Evolutionary conservation across 2,329 filamentous ascomycete species (phyloP).

Genomic region (Cladosporium sp.): DNA sequence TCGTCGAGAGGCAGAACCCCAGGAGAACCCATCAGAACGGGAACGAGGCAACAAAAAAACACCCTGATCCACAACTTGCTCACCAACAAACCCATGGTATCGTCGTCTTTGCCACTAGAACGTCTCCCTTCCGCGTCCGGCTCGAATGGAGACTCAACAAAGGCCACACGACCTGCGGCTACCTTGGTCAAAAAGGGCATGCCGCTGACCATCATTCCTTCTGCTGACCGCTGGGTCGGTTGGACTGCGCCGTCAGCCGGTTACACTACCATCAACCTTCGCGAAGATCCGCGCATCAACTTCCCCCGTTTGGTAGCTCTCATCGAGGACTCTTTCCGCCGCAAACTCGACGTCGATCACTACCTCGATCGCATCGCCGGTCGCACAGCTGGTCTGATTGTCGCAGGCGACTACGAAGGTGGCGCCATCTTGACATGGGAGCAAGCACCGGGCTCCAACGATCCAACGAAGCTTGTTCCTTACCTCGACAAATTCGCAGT

Average conservation of each 20-base stretch:
- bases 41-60: constrained; percentile 63
- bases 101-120: constrained; percentile 77
- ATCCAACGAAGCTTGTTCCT: constrained; percentile 65
- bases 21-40: constrained; percentile 27
- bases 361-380: constrained; percentile 78
- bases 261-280: constrained; percentile 60
- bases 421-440: constrained; percentile 96
- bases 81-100: constrained; percentile 89
- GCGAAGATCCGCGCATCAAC: constrained; percentile 71
- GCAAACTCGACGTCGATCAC: constrained; percentile 75
- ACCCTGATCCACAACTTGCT: constrained; percentile 92
- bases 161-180: constrained; percentile 44
- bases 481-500: constrained; percentile 98
- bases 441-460: constrained; percentile 49
- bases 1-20: constrained; percentile 34
- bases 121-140: constrained; percentile 45
- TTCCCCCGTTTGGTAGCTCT: constrained; percentile 75
- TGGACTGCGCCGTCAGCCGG: constrained; percentile 65
- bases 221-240: constrained; percentile 53
- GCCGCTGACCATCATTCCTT: constrained; percentile 76
- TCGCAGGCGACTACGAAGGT: constrained; percentile 94
- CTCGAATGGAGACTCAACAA: constrained; percentile 1
- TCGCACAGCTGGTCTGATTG: constrained; percentile 83
- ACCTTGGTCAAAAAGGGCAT: constrained; percentile 90
- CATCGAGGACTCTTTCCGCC: constrained; percentile 89